Evolutionary conservation across 2,329 filamentous ascomycete genomes (phyloP).

Genomic region (Cladosporium sp.): DNA sequence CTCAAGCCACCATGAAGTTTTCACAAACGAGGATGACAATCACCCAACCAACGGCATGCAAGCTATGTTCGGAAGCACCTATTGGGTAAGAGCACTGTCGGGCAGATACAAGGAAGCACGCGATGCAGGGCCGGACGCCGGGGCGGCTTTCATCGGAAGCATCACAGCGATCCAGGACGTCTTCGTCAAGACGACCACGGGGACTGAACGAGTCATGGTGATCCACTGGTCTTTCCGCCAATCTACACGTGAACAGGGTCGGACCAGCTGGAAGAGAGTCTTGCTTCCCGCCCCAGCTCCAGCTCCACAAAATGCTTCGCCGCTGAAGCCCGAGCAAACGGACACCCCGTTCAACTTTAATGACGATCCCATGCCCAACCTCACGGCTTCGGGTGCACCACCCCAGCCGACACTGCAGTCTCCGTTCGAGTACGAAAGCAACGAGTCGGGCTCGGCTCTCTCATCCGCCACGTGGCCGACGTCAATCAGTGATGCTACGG

Average conservation of each 20-base stretch:
- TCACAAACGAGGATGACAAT: conserved; percentile 24
- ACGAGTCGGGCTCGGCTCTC: conserved; percentile 30
- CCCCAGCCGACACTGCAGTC: conserved; percentile 31
- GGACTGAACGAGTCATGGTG: conserved; percentile 32
- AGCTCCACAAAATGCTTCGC: conserved; percentile 1
- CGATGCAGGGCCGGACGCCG: conserved; percentile 28
- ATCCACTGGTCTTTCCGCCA: conserved; percentile 36
- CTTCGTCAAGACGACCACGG: conserved; percentile 37
- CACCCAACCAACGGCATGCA: conserved; percentile 31
- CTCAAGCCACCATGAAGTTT: background rate
- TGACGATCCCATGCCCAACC: conserved; percentile 20
- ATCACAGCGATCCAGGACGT: conserved; percentile 49
- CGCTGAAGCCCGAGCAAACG: background rate
- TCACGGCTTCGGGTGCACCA: conserved; percentile 17
- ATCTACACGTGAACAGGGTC: conserved; percentile 27
- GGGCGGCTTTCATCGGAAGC: conserved; percentile 38
- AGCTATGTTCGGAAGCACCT: conserved; percentile 46
- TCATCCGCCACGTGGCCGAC: conserved; percentile 33
- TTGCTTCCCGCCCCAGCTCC: conserved; percentile 22
- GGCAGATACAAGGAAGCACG: conserved; percentile 24
- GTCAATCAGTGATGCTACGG: conserved; percentile 15
- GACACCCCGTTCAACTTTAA: conserved; percentile 32
- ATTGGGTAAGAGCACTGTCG: conserved; percentile 46
- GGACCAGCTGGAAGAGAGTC: conserved; percentile 34
- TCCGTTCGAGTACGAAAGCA: conserved; percentile 37